A percentile compares a stretch with the other conserved stretches of the same genome.
Conservation (phyloP, 306 rosid genomes). For the Mimosa bimucronata region DNA sequence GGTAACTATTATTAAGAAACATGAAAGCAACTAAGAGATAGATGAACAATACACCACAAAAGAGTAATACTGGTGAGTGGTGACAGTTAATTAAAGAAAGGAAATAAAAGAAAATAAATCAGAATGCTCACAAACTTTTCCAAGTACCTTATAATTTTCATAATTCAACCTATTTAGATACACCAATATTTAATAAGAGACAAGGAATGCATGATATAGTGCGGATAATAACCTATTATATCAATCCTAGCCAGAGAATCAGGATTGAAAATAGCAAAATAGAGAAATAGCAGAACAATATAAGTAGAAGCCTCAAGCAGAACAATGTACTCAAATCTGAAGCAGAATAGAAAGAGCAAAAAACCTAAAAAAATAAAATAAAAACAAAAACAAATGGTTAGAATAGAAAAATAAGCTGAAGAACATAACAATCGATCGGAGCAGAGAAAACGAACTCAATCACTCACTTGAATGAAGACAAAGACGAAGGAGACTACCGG, state of each 20-base stretch:
- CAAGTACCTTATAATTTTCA: conserved; percentile 15
- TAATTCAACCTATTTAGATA: conserved; percentile 7
- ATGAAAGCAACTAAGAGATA: conserved; percentile 23
- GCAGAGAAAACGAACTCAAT: background rate
- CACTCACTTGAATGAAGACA: background rate
- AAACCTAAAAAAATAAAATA: too few relatives aligned
- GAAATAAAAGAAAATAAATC: conserved; percentile 21
- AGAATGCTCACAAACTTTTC: background rate
- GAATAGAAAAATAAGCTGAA: background rate
- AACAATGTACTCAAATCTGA: background rate
- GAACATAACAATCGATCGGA: background rate
- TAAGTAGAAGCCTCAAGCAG: background rate
- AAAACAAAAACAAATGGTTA: too few relatives aligned
- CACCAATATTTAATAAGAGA: conserved; percentile 12
- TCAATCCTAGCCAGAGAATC: background rate
- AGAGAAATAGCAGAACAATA: too few relatives aligned
- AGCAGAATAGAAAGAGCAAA: background rate
- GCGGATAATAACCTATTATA: background rate
- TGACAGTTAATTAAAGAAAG: conserved; percentile 17
- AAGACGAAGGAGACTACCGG: too few relatives aligned
- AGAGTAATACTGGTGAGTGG: conserved; percentile 14
- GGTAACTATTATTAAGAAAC: conserved; percentile 5
- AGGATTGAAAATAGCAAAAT: background rate
- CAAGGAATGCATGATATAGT: background rate
- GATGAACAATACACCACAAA: conserved; percentile 21